A percentile compares a stretch with the other conserved stretches of the same genome.
phyloP scores from a whole-genome alignment of 306 rosid genomes.

The Coriaria nepalensis region DNA sequence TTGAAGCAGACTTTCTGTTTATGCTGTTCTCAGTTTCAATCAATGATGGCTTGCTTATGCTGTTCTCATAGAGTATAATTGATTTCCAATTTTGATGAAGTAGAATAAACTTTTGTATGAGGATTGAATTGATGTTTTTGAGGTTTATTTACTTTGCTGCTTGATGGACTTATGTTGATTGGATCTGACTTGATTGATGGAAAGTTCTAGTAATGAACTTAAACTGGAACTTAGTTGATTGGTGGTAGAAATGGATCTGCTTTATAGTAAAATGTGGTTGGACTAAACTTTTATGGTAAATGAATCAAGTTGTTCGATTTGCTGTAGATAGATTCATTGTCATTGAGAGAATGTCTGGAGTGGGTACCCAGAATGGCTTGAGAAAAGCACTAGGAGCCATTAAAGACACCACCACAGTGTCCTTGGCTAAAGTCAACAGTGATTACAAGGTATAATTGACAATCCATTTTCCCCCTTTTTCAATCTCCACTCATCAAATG shows the following conservation, averaged over 20 bases:
- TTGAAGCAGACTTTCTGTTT: neutral
- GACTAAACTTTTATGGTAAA: neutral
- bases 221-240: too few species aligned
- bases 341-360: slow-evolving; percentile 68
- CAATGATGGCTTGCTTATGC: slow-evolving; percentile 4
- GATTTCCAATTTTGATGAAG: too few species aligned
- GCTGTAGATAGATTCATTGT: slow-evolving; percentile 27
- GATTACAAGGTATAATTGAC: slow-evolving; percentile 72
- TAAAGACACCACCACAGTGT: slow-evolving; percentile 91
- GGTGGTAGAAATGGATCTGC: neutral
- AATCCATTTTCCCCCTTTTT: neutral
- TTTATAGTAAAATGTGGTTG: slow-evolving; percentile 7
- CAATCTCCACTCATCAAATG: slow-evolving; percentile 5
- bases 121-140: too few species aligned
- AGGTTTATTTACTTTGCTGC: too few species aligned
- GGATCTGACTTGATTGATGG: neutral
- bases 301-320: slow-evolving; percentile 10
- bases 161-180: neutral
- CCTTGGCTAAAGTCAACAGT: slow-evolving; percentile 98
- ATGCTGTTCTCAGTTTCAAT: neutral
- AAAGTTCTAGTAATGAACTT: too few species aligned
- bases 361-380: slow-evolving; percentile 71
- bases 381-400: slow-evolving; percentile 94
- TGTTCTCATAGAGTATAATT: too few species aligned
- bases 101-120: too few species aligned